Percentiles rank a stretch among this genome's conserved stretches.
Evolutionary conservation across 257 asterid genomes (phyloP).

Genomic region (Petunia secreta): DNA sequence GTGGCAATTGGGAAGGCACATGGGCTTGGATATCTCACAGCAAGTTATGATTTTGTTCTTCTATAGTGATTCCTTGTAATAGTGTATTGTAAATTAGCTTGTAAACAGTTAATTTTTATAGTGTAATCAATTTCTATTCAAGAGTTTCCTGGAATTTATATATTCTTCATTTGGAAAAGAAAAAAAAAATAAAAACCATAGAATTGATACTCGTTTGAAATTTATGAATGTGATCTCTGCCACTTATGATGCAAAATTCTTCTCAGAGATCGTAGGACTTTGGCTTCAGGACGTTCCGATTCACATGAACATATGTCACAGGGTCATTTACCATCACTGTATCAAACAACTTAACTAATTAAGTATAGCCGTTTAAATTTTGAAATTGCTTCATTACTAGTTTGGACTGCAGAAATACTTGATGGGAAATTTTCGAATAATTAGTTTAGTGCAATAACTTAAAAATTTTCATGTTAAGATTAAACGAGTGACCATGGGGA

Average conservation of each 20-base stretch:
- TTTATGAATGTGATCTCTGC: not conserved
- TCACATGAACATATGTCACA: not conserved
- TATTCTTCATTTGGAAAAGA: constrained; percentile 1
- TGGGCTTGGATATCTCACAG: constrained; percentile 8
- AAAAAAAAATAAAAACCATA: not conserved
- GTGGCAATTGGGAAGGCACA: constrained; percentile 22
- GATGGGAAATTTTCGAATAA: too few relatives aligned
- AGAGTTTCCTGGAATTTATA: constrained; percentile 2
- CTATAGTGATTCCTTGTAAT: constrained; percentile 17
- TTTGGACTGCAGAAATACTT: too few relatives aligned
- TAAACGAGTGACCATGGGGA: too few relatives aligned
- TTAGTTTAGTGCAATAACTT: too few relatives aligned
- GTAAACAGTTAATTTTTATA: constrained; percentile 24
- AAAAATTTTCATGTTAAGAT: too few relatives aligned
- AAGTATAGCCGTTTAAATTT: not conserved
- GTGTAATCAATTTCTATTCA: constrained; percentile 14
- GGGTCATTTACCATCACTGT: not conserved
- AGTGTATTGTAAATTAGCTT: constrained; percentile 35
- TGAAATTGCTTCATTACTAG: too few relatives aligned
- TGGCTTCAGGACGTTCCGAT: not conserved
- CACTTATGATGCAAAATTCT: not conserved
- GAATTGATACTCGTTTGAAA: not conserved
- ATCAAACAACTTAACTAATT: not conserved
- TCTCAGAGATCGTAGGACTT: not conserved
- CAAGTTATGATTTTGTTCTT: constrained; percentile 20